A percentile compares a stretch with the other conserved stretches of the same genome.
phyloP scores from a whole-genome alignment of 768 basidiomycete species.

The Clathrus columnatus region DNA sequence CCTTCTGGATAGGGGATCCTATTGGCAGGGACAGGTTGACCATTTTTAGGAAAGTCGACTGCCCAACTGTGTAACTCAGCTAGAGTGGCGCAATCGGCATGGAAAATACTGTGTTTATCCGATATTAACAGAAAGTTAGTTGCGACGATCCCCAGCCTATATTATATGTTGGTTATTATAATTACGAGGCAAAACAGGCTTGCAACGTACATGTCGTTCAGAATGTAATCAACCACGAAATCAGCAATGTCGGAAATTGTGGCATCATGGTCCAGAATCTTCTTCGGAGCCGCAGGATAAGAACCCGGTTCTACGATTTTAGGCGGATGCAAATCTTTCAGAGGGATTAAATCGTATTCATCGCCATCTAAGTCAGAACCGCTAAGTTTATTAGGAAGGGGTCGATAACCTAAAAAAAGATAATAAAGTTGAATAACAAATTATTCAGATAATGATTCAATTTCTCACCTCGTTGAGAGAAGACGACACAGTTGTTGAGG shows the following conservation, averaged over 20 bases:
- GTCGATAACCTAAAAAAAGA: constrained; percentile 40
- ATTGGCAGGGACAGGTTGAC: constrained; percentile 31
- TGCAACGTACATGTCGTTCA: constrained; percentile 41
- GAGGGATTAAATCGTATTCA: constrained; percentile 42
- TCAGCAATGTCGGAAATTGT: constrained; percentile 59
- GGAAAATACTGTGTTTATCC: constrained; percentile 39
- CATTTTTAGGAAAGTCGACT: constrained; percentile 59
- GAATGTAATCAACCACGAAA: constrained; percentile 63
- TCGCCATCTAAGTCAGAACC: constrained; percentile 69
- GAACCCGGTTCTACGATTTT: constrained; percentile 28
- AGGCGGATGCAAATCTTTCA: neutral
- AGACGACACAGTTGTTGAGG: constrained; percentile 41
- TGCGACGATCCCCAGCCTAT: constrained; percentile 53
- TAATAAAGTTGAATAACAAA: neutral
- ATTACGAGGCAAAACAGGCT: neutral
- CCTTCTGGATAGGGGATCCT: constrained; percentile 37
- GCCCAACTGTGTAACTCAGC: constrained; percentile 54
- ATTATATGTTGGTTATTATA: constrained; percentile 25
- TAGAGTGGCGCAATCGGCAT: constrained; percentile 43
- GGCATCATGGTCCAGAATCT: constrained; percentile 35
- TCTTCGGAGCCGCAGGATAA: constrained; percentile 42
- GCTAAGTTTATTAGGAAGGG: constrained; percentile 53
- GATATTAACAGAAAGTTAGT: constrained; percentile 58
- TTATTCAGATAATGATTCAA: neutral
- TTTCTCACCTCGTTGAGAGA: constrained; percentile 40